phyloP scores from a whole-genome alignment of 169 alveolate genomes.

The Eimeria praecox region DNA sequence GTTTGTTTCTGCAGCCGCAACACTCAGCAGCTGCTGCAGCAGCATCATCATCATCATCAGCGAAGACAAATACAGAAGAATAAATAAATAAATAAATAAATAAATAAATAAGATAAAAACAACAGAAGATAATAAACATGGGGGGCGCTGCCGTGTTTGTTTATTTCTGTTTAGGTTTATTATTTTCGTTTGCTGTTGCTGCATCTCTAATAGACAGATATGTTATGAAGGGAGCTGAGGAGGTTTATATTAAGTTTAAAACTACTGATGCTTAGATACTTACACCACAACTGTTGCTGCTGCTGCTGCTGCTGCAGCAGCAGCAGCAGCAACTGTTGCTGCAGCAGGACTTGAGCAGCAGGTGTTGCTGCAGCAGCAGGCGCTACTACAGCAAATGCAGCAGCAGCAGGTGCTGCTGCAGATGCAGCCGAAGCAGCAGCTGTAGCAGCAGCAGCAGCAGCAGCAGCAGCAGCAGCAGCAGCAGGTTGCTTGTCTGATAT shows the following conservation, averaged over 20 bases:
- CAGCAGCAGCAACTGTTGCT: slow-evolving; percentile 31
- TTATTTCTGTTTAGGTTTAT: not conserved
- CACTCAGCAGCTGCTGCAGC: slow-evolving; percentile 1
- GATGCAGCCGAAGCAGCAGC: slow-evolving; percentile 9
- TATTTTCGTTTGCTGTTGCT: not conserved
- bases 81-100: no score
- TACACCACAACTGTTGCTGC: not conserved
- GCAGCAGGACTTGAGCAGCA: slow-evolving; percentile 1
- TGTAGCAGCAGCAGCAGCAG: not conserved
- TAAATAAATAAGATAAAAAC: no score
- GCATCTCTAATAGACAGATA: not conserved
- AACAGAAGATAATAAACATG: not conserved
- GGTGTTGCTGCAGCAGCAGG: not conserved
- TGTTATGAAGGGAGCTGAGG: not conserved
- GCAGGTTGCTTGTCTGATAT: not conserved
- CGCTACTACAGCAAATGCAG: not conserved
- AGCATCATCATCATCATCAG: not conserved
- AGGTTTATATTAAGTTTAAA: not conserved
- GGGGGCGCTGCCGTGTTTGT: not conserved
- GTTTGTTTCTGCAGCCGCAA: slow-evolving; percentile 2
- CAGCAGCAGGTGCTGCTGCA: not conserved
- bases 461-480: slow-evolving; percentile 3
- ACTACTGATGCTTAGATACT: not conserved
- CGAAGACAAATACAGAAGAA: no score
- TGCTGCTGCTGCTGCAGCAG: slow-evolving; percentile 40